Evolutionary conservation across 129 eudicot genomes (phyloP).

Genomic region (Pittosporum tobira): DNA sequence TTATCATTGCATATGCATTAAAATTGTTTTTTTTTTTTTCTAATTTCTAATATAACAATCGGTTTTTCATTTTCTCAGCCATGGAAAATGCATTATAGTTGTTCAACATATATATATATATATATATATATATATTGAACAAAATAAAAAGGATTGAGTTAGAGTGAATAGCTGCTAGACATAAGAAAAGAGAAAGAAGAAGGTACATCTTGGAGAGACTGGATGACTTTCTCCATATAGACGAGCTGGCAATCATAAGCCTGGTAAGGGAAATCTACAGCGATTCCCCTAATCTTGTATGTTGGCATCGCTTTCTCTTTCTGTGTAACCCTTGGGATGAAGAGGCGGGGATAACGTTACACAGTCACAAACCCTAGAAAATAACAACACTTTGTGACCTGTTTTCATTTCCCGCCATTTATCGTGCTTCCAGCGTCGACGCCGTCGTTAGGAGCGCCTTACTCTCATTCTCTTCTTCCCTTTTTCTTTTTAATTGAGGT

Average conservation of each 20-base stretch:
- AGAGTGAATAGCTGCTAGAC: no score
- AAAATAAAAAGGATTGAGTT: background rate
- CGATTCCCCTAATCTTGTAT: conserved; percentile 77
- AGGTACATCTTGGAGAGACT: conserved; percentile 71
- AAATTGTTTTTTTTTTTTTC: no score
- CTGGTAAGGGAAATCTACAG: conserved; percentile 89
- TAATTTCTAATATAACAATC: no score
- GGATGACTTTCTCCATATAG: conserved; percentile 94
- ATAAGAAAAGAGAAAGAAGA: background rate
- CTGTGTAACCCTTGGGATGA: background rate
- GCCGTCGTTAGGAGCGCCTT: no score
- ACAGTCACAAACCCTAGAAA: conserved; percentile 27
- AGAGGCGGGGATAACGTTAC: background rate
- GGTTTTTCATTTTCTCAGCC: no score
- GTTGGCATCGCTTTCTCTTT: conserved; percentile 54
- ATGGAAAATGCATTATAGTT: no score
- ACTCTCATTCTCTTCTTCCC: no score
- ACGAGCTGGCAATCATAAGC: conserved; percentile 92
- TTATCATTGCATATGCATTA: no score
- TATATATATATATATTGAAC: no score
- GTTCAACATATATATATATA: no score
- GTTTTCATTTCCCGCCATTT: conserved; percentile 40
- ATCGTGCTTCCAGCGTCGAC: no score
- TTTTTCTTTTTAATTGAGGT: no score
- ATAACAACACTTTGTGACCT: background rate